Conservation (phyloP, 1,139 yeast species). For the Candida tunisiensis region DNA sequence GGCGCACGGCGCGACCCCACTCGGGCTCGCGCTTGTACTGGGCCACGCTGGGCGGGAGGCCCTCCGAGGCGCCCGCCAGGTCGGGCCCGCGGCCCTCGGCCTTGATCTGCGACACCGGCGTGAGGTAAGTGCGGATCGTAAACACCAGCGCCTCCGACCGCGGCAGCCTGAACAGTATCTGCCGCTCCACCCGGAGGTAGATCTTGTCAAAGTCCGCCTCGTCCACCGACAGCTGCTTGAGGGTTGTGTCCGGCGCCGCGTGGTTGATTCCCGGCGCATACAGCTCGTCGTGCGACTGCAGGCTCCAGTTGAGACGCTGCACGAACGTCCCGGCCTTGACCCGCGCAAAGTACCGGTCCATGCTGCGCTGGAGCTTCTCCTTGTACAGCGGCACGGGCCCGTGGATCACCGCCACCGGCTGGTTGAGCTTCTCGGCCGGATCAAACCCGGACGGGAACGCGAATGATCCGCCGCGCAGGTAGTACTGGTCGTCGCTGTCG, state of each 20-base stretch:
- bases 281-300: constrained; percentile 35
- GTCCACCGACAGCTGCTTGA: constrained; percentile 23
- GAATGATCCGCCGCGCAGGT: constrained; percentile 44
- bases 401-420: constrained; percentile 27
- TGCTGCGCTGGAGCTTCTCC: constrained; percentile 34
- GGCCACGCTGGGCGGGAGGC: constrained; percentile 39
- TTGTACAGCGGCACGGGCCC: constrained; percentile 48
- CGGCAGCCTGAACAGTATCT: constrained; percentile 41
- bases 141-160: constrained; percentile 35
- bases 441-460: constrained; percentile 67
- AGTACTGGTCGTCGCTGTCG: constrained; percentile 26
- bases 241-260: constrained; percentile 15
- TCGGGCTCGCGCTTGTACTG: constrained; percentile 40
- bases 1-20: constrained; percentile 51
- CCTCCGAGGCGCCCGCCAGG: constrained; percentile 39
- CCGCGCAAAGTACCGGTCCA: constrained; percentile 44
- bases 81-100: constrained; percentile 29
- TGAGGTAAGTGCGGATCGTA: constrained; percentile 46
- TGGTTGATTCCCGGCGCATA: constrained; percentile 37
- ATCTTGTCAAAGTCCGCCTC: constrained; percentile 38
- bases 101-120: constrained; percentile 39
- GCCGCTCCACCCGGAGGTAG: constrained; percentile 46
- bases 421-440: constrained; percentile 35
- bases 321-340: constrained; percentile 35
- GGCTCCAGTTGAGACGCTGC: constrained; percentile 43